Evolutionary conservation across 345 rosid species (phyloP).

Genomic region (Erucastrum elatum): DNA sequence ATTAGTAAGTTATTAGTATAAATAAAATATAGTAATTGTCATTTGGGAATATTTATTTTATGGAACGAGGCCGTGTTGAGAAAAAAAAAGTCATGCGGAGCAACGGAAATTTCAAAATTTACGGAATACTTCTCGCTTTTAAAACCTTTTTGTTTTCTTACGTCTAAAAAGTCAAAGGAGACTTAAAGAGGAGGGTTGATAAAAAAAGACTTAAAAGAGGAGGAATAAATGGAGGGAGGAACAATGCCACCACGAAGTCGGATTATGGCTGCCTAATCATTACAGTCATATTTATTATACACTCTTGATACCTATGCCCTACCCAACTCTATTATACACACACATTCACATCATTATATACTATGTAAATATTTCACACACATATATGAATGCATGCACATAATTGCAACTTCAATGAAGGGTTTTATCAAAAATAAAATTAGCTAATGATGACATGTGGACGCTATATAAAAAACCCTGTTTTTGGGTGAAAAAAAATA

Average conservation of each 20-base stretch:
- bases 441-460: no score
- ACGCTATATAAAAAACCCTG: no score
- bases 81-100: slow-evolving; percentile 3
- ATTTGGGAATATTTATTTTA: slow-evolving; percentile 4
- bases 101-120: slow-evolving; percentile 22
- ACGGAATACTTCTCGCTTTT: slow-evolving; percentile 21
- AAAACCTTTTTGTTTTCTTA: slow-evolving; percentile 21
- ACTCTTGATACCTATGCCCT: slow-evolving; percentile 37
- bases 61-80: slow-evolving; percentile 14
- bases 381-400: neutral
- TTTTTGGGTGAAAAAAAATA: no score
- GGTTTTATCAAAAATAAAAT: neutral
- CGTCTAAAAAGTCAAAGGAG: slow-evolving; percentile 41
- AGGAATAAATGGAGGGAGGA: slow-evolving; percentile 30
- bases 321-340: slow-evolving; percentile 32
- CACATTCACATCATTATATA: slow-evolving; percentile 29
- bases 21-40: neutral
- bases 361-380: neutral
- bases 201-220: slow-evolving; percentile 24
- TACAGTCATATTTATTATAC: slow-evolving; percentile 30
- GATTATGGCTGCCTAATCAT: slow-evolving; percentile 44
- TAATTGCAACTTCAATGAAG: slow-evolving; percentile 23
- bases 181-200: neutral
- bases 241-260: slow-evolving; percentile 46
- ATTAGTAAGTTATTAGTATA: neutral